phyloP scores from a whole-genome alignment of 805 yeast species.

The Saccharomycopsis malanga region DNA sequence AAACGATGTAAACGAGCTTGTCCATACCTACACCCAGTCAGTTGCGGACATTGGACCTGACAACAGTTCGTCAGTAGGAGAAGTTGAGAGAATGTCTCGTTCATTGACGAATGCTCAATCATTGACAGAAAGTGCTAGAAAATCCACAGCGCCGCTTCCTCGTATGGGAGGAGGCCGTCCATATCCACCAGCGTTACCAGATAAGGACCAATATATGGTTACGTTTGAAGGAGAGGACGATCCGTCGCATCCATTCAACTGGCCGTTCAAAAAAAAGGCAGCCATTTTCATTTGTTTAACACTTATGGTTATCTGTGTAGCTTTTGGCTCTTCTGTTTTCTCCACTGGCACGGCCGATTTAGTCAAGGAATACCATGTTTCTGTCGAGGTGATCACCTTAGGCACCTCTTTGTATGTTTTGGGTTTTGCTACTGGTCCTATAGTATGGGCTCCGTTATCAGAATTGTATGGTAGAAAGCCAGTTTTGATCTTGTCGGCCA shows the following conservation, averaged over 20 bases:
- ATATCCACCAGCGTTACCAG: constrained; percentile 56
- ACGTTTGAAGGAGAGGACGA: constrained; percentile 73
- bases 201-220: constrained; percentile 51
- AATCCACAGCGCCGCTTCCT: constrained; percentile 36
- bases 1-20: background rate
- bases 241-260: constrained; percentile 75
- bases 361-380: constrained; percentile 48
- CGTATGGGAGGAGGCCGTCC: constrained; percentile 63
- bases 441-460: constrained; percentile 85
- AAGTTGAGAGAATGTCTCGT: constrained; percentile 34
- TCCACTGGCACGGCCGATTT: constrained; percentile 52
- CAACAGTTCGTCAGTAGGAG: constrained; percentile 23
- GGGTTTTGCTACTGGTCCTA: constrained; percentile 92
- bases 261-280: constrained; percentile 47
- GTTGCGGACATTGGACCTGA: constrained; percentile 13
- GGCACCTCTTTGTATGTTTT: constrained; percentile 78
- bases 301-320: constrained; percentile 42
- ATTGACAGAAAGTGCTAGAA: constrained; percentile 27
- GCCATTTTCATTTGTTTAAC: constrained; percentile 40
- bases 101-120: constrained; percentile 35
- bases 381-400: constrained; percentile 61
- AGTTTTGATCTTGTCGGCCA: constrained; percentile 48
- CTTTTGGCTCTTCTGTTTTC: constrained; percentile 82
- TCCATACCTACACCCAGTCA: constrained; percentile 1
- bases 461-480: constrained; percentile 61